Conservation (phyloP, 805 yeast genomes). For the Candida loeiensis region DNA sequence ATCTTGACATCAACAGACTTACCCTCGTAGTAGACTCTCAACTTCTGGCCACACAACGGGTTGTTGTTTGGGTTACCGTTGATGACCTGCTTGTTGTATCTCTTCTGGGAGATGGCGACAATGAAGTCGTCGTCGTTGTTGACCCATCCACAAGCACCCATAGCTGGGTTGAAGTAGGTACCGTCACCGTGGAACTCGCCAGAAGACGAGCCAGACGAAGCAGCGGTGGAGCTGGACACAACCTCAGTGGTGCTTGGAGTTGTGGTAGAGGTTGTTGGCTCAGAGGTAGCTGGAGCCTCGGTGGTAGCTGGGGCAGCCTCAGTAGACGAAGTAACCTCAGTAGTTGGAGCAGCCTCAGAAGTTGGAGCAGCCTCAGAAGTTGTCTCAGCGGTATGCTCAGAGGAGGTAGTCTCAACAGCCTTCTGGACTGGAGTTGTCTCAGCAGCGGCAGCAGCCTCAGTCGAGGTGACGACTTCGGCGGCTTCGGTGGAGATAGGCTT, state of each 20-base stretch:
- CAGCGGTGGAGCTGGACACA: constrained; percentile 11
- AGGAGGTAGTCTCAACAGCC: constrained; percentile 11
- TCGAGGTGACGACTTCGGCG: constrained; percentile 9
- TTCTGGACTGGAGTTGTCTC: constrained; percentile 12
- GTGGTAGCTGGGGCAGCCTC: constrained; percentile 7
- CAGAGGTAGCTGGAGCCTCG: constrained; percentile 7
- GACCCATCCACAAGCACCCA: constrained; percentile 55
- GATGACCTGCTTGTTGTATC: constrained; percentile 33
- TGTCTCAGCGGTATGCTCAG: constrained; percentile 11
- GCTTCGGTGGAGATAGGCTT: constrained; percentile 8
- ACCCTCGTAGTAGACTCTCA: constrained; percentile 44
- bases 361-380: constrained; percentile 2
- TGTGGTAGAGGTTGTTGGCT: constrained; percentile 7
- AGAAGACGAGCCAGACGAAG: constrained; percentile 7
- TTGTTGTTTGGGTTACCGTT: constrained; percentile 41
- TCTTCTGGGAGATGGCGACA: constrained; percentile 48
- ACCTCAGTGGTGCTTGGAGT: constrained; percentile 16
- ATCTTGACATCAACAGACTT: constrained; percentile 55
- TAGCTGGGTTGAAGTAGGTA: constrained; percentile 44
- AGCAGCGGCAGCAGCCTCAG: constrained; percentile 12
- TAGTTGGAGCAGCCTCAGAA: constrained; percentile 11
- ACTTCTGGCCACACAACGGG: constrained; percentile 52
- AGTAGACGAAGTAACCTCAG: constrained; percentile 3
- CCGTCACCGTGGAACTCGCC: constrained; percentile 40
- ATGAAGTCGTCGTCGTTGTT: constrained; percentile 46